Evolutionary conservation across 2,329 filamentous ascomycete genomes (phyloP), one percentile per base, ranked within the genome.

Genomic region (Xylariomycetidae sp.): DNA sequence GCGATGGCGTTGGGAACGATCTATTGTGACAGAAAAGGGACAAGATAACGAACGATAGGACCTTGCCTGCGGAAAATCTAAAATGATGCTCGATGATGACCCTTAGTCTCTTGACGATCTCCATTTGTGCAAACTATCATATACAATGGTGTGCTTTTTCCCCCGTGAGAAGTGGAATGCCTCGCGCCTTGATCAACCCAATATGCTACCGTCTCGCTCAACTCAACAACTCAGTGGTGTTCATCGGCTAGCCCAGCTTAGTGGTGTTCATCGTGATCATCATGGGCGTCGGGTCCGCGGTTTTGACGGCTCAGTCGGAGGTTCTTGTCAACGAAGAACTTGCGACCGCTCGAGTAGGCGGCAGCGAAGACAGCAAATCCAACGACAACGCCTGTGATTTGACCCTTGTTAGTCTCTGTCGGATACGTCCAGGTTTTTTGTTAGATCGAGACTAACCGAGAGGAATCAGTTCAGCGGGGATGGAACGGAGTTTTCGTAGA

Each of bases 381-480:
- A 57, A 97, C 82, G 66, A 97, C 92, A 51, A 92, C 69, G 63
- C 85, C 88, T 92, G 49, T 43, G 41, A 27, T n/a, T n/a, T n/a
- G n/a, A n/a, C n/a, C n/a, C n/a, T n/a, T n/a, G n/a, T n/a, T n/a
- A n/a, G n/a, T n/a, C n/a, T n/a, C n/a, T n/a, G n/a, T n/a, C n/a
- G n/a, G 15, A 33, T 29, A 27, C 3, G 8, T 23, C 20, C 20
- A 23, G 20, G 8, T 23, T 9, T 16, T 14, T 7, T 27, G 3
- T 23, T 16, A 17, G 10, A 23, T 37, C 36, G 35, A 45, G 48
- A 69, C 79, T 64, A 82, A 94, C 89, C 89, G 54, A 98, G 83
- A 58, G 92, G 92, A 53, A 89, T 80, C 77, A 98, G 76, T 76
- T 98, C 92, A 51, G 88, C 80, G 51, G 92, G 92, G 59, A 97